phyloP scores from a whole-genome alignment of 2,329 filamentous ascomycete species.

The Emmonsiellopsis sp. region DNA sequence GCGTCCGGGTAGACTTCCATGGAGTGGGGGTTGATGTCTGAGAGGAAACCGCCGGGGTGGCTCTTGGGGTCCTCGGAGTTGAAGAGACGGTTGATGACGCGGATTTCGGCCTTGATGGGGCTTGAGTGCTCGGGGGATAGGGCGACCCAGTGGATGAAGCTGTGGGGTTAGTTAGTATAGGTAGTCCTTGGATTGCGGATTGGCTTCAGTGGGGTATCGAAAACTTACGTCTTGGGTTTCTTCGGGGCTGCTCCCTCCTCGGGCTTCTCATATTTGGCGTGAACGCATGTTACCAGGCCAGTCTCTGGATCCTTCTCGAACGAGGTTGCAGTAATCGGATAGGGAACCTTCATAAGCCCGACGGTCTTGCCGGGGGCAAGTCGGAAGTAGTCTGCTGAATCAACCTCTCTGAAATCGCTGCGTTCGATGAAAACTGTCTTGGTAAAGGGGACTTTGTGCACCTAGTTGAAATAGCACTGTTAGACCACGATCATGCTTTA shows the following conservation, averaged over 20 bases:
- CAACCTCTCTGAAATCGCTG: slow-evolving; percentile 64
- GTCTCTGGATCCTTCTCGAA: slow-evolving; percentile 57
- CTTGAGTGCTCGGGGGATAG: slow-evolving; percentile 53
- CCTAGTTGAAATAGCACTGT: not conserved
- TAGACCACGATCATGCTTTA: not conserved
- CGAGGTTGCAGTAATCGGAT: slow-evolving; percentile 58
- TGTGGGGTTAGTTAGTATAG: slow-evolving; percentile 10
- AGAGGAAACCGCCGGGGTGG: slow-evolving; percentile 69
- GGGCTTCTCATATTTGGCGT: slow-evolving; percentile 58
- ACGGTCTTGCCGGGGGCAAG: slow-evolving; percentile 66
- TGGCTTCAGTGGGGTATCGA: not conserved
- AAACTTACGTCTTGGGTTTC: slow-evolving; percentile 58
- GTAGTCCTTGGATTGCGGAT: not conserved
- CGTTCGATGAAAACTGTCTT: slow-evolving; percentile 77
- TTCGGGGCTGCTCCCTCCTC: slow-evolving; percentile 52
- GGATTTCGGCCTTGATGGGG: slow-evolving; percentile 58
- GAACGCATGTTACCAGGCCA: slow-evolving; percentile 57
- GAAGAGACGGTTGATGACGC: slow-evolving; percentile 75
- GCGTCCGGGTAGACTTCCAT: slow-evolving; percentile 71
- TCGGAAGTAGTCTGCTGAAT: slow-evolving; percentile 66
- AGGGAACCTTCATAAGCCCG: slow-evolving; percentile 61
- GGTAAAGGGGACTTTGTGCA: slow-evolving; percentile 55
- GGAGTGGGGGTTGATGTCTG: slow-evolving; percentile 74
- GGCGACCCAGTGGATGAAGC: slow-evolving; percentile 79
- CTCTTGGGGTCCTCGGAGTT: slow-evolving; percentile 73